Conservation (phyloP, 2,329 filamentous ascomycete species). For the Aphanoascus verrucosus region DNA sequence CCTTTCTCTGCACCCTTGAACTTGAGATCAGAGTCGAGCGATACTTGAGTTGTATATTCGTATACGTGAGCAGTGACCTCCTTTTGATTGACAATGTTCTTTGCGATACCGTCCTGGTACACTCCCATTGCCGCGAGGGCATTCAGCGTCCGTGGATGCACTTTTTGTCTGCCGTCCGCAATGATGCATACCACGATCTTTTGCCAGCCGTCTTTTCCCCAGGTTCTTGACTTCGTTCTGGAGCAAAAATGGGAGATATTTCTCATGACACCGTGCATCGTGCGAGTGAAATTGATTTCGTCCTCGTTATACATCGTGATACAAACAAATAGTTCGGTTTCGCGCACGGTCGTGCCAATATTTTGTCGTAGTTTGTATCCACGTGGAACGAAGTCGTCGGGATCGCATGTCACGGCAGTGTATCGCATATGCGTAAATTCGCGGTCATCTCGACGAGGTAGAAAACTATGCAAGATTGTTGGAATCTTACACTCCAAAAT, state of each 20-base stretch:
- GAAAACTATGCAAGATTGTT: slow-evolving; percentile 92
- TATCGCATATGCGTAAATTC: slow-evolving; percentile 99
- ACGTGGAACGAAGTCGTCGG: slow-evolving; percentile 77
- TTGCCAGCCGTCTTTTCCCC: slow-evolving; percentile 96
- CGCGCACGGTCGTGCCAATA: slow-evolving; percentile 69
- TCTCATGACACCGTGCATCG: slow-evolving; percentile 98
- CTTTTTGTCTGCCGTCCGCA: slow-evolving; percentile 84
- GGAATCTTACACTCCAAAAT: slow-evolving; percentile 98
- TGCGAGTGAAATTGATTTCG: slow-evolving; percentile 89
- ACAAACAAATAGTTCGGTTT: slow-evolving; percentile 93
- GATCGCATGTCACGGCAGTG: slow-evolving; percentile 95
- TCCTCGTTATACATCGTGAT: slow-evolving; percentile 99
- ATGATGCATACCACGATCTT: slow-evolving; percentile 98
- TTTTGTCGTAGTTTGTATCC: slow-evolving; percentile 91
- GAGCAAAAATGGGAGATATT: slow-evolving; percentile 96
- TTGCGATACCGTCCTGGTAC: slow-evolving; percentile 96
- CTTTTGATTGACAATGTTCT: slow-evolving; percentile 93
- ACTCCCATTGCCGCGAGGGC: slow-evolving; percentile 93
- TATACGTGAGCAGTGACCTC: slow-evolving; percentile 96
- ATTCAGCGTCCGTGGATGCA: slow-evolving; percentile 86
- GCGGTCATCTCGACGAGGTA: slow-evolving; percentile 81
- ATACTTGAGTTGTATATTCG: slow-evolving; percentile 97
- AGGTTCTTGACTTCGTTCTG: slow-evolving; percentile 80
- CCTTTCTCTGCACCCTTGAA: slow-evolving; percentile 99
- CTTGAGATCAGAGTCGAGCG: slow-evolving; percentile 85